Base-by-base conservation (phyloP, 2,329 filamentous ascomycete genomes). In the Ophiocordyceps polyrhachis-furcata region DNA sequence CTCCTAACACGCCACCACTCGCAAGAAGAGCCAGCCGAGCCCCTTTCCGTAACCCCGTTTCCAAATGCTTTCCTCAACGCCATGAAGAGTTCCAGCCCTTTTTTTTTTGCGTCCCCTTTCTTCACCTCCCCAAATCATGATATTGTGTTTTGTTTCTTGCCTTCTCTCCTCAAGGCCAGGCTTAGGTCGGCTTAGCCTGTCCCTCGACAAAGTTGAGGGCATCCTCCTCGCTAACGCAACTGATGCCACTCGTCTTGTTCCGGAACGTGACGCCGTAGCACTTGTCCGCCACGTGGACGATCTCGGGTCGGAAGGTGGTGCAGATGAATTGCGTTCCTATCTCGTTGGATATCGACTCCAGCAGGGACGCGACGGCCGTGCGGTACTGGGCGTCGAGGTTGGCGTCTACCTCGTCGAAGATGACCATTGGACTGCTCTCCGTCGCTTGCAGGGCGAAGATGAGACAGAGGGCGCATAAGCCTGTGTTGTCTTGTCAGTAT, bases 391-490 rank as follows among this genome's bases (percentile, higher is more conserved):
- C 88, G 60, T 98, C 91, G 21, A 98, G 74, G 59, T 98, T 98
- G 61, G 91, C 91, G 58, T 98, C 91, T 50, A 98, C 94, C 64
- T 98, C 91, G 61, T 98, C 91, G 55, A 98, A 98, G 56, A 98
- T 88, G 60, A 98, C 95, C 71, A 98, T 96, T 1, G 91, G 91
- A 41, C 89, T 93, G 11, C 89, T 91, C 60, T 98, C 91, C 48
- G 89, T 94, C 53, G 88, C 85, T 63, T 98, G 91, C 53, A 98
- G 93, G n/a, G 91, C 91, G 59, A 98, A 98, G 53, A 98, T 93
- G 44, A 98, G 76, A 41, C 91, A 93, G n/a, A 98, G 76, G 11
- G 91, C 91, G 62, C 89, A 96, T 49, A 96, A 70, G 75, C 85
- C 83, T 87, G 50, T 7, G 21, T 21, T 7, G 17, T 8, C 6